Percentiles rank a stretch among this genome's conserved stretches.
phyloP scores from a whole-genome alignment of 2,329 filamentous ascomycete genomes.

The Curvularia sp. region DNA sequence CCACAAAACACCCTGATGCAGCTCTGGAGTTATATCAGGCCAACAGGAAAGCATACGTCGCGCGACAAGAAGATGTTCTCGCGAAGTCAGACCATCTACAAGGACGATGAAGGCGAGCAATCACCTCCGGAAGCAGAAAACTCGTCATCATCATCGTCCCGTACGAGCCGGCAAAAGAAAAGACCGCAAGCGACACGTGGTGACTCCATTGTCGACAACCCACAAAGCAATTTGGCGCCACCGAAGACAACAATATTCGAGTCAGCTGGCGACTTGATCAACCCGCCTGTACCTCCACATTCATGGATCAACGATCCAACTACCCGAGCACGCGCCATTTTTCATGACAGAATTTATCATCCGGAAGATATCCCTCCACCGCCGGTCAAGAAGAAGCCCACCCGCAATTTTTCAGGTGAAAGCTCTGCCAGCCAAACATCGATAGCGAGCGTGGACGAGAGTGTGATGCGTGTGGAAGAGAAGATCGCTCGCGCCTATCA shows the following conservation, averaged over 20 bases:
- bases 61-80: slow-evolving; percentile 69
- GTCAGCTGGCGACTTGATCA: slow-evolving; percentile 89
- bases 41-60: slow-evolving; percentile 67
- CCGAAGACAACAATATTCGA: slow-evolving; percentile 94
- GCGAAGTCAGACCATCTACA: slow-evolving; percentile 43
- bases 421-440: slow-evolving; percentile 36
- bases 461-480: slow-evolving; percentile 89
- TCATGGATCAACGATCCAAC: slow-evolving; percentile 86
- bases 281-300: slow-evolving; percentile 81
- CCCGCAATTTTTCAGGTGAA: slow-evolving; percentile 49
- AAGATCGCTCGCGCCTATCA: slow-evolving; percentile 98
- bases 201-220: slow-evolving; percentile 58
- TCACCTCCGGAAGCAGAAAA: slow-evolving; percentile 14
- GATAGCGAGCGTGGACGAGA: slow-evolving; percentile 52
- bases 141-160: slow-evolving; percentile 22
- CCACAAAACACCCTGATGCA: slow-evolving; percentile 54
- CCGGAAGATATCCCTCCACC: slow-evolving; percentile 90
- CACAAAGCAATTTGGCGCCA: slow-evolving; percentile 67
- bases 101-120: slow-evolving; percentile 30
- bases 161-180: slow-evolving; percentile 34
- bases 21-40: slow-evolving; percentile 78
- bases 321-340: slow-evolving; percentile 85
- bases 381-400: slow-evolving; percentile 57
- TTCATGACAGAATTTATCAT: slow-evolving; percentile 95
- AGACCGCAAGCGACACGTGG: slow-evolving; percentile 57